Base-by-base conservation (phyloP, 495 filamentous ascomycete species). In the Neurospora cerealis region DNA sequence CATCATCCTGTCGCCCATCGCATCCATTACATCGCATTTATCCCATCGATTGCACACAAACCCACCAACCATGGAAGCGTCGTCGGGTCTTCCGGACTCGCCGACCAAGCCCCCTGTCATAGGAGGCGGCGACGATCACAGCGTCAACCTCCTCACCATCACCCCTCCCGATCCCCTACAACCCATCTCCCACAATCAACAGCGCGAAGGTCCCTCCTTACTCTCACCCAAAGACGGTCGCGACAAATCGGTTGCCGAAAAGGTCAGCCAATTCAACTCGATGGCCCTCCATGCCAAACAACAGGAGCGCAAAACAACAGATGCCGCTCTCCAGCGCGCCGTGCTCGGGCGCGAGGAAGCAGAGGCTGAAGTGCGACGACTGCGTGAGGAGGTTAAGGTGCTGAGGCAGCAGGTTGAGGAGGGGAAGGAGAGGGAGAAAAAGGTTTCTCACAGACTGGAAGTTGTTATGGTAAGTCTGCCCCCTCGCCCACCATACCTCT, bases 271-370 rank as follows among this genome's bases (percentile, higher is more conserved):
- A 74, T 91, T 97, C 78, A 95, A 97, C 83, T 88, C 86, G 69
- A 83, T 97, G 42, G 75, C 83, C n/a, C 85, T 88, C 78, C 86
- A 88, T 82, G 87, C 88, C 72, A 87, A 88, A 83, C 88, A 86
- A 77, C 88, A 84, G 78, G 86, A 86, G 81, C 83, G 86, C 78
- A 89, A 87, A 78, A 87, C 85, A 38, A 87, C 87, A 73, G 88
- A 93, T 76, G 92, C 92, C 34, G 93, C 93, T 69, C 82, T 96
- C 19, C 92, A 92, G 83, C 85, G 93, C 72, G 93, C 93, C 39
- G 91, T 95, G 80, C 84, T 96, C 48, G 94, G 93, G 38, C 88
- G 94, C 44, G 93, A 96, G 81, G 93, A 95, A 82, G 93, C 93
- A 24, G 93, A 93, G 84, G 77, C 83, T 77, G 83, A 94, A 81